Evolutionary conservation across 2,329 filamentous ascomycete genomes (phyloP).

Genomic region (Cladosporium colombiae): DNA sequence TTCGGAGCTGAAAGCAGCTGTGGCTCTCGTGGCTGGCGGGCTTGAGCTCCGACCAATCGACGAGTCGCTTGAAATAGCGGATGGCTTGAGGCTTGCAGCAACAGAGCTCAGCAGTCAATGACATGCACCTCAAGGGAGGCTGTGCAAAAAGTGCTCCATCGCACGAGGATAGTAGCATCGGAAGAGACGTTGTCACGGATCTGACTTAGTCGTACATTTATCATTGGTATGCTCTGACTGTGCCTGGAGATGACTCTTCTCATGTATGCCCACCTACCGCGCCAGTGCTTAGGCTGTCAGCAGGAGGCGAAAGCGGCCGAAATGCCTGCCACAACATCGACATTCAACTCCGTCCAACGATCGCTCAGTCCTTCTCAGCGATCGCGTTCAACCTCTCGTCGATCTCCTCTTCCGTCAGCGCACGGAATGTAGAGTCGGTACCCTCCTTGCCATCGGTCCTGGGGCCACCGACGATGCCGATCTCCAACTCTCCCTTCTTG

Average conservation of each 20-base stretch:
- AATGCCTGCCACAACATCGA: neutral
- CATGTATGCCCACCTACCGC: constrained; percentile 5
- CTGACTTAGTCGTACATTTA: constrained; percentile 17
- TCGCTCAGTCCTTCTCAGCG: constrained; percentile 88
- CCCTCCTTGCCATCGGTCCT: constrained; percentile 79
- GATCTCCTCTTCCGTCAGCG: constrained; percentile 94
- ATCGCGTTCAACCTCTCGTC: constrained; percentile 97
- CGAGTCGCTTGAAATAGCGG: constrained; percentile 8
- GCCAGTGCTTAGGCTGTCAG: constrained; percentile 10
- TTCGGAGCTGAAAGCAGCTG: constrained; percentile 9
- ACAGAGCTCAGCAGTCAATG: neutral
- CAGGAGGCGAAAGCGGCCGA: neutral
- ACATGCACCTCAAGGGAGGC: constrained; percentile 11
- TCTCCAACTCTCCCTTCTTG: constrained; percentile 98
- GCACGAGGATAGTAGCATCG: neutral
- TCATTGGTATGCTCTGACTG: constrained; percentile 21
- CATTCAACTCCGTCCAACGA: neutral
- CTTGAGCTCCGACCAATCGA: constrained; percentile 7
- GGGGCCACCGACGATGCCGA: constrained; percentile 93
- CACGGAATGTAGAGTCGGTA: constrained; percentile 76
- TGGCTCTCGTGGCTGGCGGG: neutral
- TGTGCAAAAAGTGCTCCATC: constrained; percentile 8
- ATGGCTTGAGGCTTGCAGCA: constrained; percentile 10
- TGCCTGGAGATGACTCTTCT: constrained; percentile 15
- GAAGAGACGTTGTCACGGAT: neutral